Evolutionary conservation across 2,329 filamentous ascomycete genomes (phyloP).

Genomic region (Leptodontidium sp.): DNA sequence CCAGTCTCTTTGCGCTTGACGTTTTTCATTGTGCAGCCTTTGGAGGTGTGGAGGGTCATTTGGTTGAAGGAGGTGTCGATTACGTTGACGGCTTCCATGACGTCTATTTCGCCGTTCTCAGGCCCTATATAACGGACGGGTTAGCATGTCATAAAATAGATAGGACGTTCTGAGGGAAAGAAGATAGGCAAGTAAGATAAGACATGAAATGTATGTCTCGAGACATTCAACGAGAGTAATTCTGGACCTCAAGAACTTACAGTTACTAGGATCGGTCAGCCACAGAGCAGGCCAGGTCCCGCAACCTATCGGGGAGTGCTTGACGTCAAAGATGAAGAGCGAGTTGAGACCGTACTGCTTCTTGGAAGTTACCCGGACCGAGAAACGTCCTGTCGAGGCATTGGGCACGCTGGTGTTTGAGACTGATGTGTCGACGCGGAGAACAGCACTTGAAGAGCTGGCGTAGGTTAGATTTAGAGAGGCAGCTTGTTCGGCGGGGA

Average conservation of each 20-base stretch:
- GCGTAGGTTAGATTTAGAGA: constrained; percentile 70
- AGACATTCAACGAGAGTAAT: too few relatives aligned
- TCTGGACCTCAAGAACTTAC: too few relatives aligned
- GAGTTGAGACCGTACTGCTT: constrained; percentile 61
- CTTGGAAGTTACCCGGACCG: constrained; percentile 64
- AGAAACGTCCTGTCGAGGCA: constrained; percentile 51
- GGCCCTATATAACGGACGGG: constrained; percentile 53
- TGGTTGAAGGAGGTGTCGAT: constrained; percentile 48
- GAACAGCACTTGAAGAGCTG: constrained; percentile 58
- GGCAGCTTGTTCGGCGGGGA: constrained; percentile 37
- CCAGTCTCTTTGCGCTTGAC: constrained; percentile 57
- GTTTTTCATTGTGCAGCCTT: constrained; percentile 51
- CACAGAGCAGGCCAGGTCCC: constrained; percentile 67
- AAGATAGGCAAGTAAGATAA: too few relatives aligned
- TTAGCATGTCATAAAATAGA: too few relatives aligned
- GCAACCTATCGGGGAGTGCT: constrained; percentile 65
- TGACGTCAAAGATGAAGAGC: constrained; percentile 65
- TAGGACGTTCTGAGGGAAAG: too few relatives aligned
- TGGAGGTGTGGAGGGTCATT: constrained; percentile 58
- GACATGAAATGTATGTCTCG: too few relatives aligned
- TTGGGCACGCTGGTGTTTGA: constrained; percentile 62
- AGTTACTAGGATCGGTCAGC: constrained; percentile 65
- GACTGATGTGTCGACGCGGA: constrained; percentile 68
- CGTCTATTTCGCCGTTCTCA: constrained; percentile 65
- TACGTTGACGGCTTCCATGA: constrained; percentile 60